Conservation (phyloP, 2,329 filamentous ascomycete genomes). For the Juglanconis sp. region DNA sequence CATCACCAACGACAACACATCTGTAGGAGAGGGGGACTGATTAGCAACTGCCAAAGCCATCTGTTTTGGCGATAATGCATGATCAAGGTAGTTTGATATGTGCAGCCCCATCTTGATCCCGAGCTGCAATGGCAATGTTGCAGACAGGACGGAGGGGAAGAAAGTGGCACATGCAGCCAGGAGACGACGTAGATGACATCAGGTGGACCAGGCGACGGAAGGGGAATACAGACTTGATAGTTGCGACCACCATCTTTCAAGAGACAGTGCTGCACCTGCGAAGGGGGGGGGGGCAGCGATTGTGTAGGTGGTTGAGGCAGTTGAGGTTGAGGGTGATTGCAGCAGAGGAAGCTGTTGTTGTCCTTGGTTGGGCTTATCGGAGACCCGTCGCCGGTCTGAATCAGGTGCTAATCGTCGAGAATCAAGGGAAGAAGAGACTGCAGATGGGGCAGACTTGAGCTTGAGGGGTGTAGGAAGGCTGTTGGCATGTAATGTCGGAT, state of each 20-base stretch:
- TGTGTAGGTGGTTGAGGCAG: constrained; percentile 12
- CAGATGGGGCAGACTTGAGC: constrained; percentile 3
- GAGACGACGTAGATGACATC: not conserved
- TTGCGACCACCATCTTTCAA: constrained; percentile 59
- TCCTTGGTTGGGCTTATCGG: constrained; percentile 2
- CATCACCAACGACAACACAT: constrained; percentile 98
- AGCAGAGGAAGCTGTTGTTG: constrained; percentile 16
- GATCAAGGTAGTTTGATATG: constrained; percentile 6
- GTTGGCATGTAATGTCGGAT: not conserved
- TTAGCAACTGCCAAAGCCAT: constrained; percentile 16
- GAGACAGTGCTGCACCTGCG: constrained; percentile 34
- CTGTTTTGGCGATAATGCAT: not conserved
- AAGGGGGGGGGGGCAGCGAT: constrained; percentile 34
- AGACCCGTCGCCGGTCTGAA: not conserved
- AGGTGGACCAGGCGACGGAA: not conserved
- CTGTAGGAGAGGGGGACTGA: constrained; percentile 43
- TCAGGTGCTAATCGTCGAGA: not conserved
- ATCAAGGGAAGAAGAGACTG: not conserved
- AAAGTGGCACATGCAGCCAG: not conserved
- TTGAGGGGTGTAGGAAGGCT: not conserved
- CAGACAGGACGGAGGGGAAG: not conserved
- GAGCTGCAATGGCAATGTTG: constrained; percentile 5
- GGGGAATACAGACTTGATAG: constrained; percentile 55
- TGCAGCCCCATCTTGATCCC: constrained; percentile 4
- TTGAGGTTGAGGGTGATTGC: constrained; percentile 1